Conservation (phyloP, 345 rosid genomes). For the Pugionium dolabratum region DNA sequence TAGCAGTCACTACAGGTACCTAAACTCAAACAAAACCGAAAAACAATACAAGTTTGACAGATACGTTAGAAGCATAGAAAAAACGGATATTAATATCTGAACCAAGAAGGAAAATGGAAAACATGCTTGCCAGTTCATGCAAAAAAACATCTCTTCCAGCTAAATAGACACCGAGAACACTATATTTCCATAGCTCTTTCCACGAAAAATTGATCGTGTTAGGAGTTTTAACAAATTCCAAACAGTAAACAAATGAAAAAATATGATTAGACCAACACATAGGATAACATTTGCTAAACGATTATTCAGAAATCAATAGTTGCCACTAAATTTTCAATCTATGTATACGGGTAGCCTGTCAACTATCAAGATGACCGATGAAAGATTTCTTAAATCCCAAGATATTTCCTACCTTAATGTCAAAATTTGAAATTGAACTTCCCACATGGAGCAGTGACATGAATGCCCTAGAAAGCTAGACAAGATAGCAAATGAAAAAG, state of each 20-base stretch:
- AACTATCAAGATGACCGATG: constrained; percentile 16
- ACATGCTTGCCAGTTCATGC: constrained; percentile 22
- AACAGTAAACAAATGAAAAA: not conserved
- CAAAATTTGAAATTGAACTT: constrained; percentile 7
- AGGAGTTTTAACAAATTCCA: constrained; percentile 22
- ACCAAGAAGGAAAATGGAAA: constrained; percentile 18
- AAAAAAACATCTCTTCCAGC: constrained; percentile 2
- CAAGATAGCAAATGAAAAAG: constrained; percentile 21
- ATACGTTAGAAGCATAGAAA: constrained; percentile 8
- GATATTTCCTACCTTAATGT: constrained; percentile 4
- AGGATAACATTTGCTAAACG: constrained; percentile 6
- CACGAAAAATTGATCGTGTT: not conserved
- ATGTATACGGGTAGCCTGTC: constrained; percentile 11
- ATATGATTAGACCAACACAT: constrained; percentile 7
- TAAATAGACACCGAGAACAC: constrained; percentile 9
- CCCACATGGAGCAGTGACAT: not conserved
- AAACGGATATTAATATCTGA: not conserved
- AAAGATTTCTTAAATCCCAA: not conserved
- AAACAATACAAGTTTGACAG: constrained; percentile 20
- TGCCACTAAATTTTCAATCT: constrained; percentile 1
- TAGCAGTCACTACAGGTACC: constrained; percentile 97
- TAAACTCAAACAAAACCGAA: constrained; percentile 40
- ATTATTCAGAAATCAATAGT: not conserved
- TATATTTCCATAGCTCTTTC: not conserved
- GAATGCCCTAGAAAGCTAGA: constrained; percentile 12